phyloP scores from a whole-genome alignment of 108 stramenopile species.

The Pseudonitzschia delicatissima region DNA sequence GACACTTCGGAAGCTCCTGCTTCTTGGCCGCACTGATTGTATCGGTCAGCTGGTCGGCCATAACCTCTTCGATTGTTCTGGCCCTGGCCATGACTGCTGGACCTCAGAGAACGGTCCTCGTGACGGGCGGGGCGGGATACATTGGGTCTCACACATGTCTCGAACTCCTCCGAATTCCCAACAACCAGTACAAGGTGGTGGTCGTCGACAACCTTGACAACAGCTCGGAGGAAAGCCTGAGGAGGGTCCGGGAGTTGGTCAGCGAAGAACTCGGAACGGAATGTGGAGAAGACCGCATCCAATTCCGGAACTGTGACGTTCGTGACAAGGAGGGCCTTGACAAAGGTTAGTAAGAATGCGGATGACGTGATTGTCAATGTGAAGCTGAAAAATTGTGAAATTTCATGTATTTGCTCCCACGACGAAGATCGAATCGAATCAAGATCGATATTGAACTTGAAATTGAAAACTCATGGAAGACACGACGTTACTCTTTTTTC shows the following conservation, averaged over 20 bases:
- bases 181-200: slow-evolving; percentile 68
- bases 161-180: slow-evolving; percentile 78
- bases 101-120: slow-evolving; percentile 77
- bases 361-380: not conserved
- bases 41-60: not conserved
- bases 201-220: slow-evolving; percentile 95
- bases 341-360: slow-evolving; percentile 18
- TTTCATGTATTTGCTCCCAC: not conserved
- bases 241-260: slow-evolving; percentile 74
- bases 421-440: too few relatives aligned
- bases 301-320: slow-evolving; percentile 80
- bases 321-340: slow-evolving; percentile 50
- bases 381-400: not conserved
- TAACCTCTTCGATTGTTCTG: slow-evolving; percentile 1
- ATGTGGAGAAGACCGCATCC: slow-evolving; percentile 42
- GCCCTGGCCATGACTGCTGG: slow-evolving; percentile 15
- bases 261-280: slow-evolving; percentile 19
- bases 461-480: not conserved
- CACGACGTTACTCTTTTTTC: not conserved
- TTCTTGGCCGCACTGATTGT: not conserved
- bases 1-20: not conserved
- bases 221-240: slow-evolving; percentile 84
- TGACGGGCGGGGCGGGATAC: slow-evolving; percentile 98
- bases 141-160: slow-evolving; percentile 98
- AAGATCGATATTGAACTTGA: not conserved